phyloP scores from a whole-genome alignment of 345 rosid genomes.

The Erysimum cheiranthoides region DNA sequence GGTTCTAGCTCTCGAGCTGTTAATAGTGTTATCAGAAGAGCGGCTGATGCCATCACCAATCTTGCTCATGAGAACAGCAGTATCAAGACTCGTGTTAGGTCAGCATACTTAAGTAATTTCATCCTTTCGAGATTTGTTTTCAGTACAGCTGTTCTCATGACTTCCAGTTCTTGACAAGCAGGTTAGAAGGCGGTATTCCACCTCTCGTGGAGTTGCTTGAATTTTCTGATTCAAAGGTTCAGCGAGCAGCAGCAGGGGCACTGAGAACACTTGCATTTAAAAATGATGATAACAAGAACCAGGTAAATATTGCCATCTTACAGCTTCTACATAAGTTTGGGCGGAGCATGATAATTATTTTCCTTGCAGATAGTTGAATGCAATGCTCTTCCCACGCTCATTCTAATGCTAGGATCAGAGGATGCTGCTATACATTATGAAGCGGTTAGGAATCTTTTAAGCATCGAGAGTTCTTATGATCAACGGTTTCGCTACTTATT shows the following conservation, averaged over 20 bases:
- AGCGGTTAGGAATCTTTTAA: conserved; percentile 63
- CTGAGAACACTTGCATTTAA: conserved; percentile 95
- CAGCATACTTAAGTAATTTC: conserved; percentile 42
- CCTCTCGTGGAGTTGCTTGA: conserved; percentile 96
- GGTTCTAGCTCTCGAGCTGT: conserved; percentile 72
- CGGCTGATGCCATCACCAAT: conserved; percentile 98
- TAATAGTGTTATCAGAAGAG: conserved; percentile 89
- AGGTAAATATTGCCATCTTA: conserved; percentile 53
- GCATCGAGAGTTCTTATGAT: conserved; percentile 10
- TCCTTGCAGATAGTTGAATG: conserved; percentile 86
- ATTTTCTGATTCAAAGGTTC: conserved; percentile 85
- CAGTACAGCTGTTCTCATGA: conserved; percentile 35
- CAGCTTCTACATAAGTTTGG: conserved; percentile 28
- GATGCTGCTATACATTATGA: conserved; percentile 99
- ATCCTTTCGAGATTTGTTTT: conserved; percentile 20
- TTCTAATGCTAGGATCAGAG: conserved; percentile 93
- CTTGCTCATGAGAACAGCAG: conserved; percentile 98
- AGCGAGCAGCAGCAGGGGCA: conserved; percentile 99
- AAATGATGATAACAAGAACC: conserved; percentile 93
- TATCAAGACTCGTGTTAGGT: conserved; percentile 98
- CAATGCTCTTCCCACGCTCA: conserved; percentile 92
- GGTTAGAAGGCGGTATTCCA: conserved; percentile 96
- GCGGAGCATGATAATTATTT: conserved; percentile 15
- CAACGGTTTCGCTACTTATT: conserved; percentile 12
- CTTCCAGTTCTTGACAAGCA: conserved; percentile 45